Conservation (phyloP, 306 rosid species). For the Vigna unguiculata region DNA sequence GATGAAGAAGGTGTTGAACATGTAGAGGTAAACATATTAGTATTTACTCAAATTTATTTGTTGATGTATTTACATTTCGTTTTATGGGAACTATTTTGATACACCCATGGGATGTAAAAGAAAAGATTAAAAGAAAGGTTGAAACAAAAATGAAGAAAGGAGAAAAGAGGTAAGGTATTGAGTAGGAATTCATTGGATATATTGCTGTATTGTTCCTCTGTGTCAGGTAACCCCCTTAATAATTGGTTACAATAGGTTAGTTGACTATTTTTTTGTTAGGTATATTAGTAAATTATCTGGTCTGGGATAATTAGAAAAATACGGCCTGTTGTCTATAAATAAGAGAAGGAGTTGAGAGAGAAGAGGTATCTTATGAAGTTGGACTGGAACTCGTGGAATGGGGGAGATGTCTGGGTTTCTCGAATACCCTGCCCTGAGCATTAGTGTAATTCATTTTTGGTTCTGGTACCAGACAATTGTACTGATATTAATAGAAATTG, state of each 20-base stretch:
- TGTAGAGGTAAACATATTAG: conserved; percentile 70
- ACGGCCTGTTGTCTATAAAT: not conserved
- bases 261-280: not conserved
- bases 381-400: not conserved
- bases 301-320: not conserved
- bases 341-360: not conserved
- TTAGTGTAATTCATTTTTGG: not conserved
- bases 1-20: conserved; percentile 95
- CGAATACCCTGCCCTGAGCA: not conserved
- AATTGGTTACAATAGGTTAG: not conserved
- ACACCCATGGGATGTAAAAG: not conserved
- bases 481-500: not conserved
- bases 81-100: conserved; percentile 16
- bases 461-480: not conserved
- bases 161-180: conserved; percentile 1
- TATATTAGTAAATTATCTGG: not conserved
- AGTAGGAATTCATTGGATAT: conserved; percentile 10
- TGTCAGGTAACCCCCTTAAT: not conserved
- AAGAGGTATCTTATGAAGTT: not conserved
- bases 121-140: not conserved
- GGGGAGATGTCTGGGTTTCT: not conserved
- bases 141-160: not conserved
- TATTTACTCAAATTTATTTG: conserved; percentile 28
- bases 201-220: not conserved
- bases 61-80: not conserved